These are phyloP conservation scores for Davidsoniella eucalypti DNA, from an alignment of 2,329 filamentous ascomycete species.

Conservation along the genomic window DNA sequence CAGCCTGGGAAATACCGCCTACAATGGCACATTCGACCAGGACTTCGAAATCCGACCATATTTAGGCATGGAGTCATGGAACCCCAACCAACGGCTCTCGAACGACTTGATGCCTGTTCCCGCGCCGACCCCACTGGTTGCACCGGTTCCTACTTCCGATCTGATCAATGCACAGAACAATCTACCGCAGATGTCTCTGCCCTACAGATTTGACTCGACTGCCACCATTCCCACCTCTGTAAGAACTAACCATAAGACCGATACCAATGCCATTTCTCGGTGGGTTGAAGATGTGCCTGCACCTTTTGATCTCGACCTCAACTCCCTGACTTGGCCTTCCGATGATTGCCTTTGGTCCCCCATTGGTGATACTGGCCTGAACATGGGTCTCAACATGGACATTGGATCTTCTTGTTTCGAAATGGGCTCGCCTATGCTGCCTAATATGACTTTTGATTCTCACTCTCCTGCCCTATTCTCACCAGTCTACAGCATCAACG, in stretches of 20 bases:
- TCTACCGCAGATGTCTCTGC: too few relatives aligned
- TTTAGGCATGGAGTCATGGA: not conserved
- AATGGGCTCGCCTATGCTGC: slow-evolving; percentile 5
- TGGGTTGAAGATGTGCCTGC: not conserved
- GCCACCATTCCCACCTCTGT: not conserved
- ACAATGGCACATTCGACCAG: not conserved
- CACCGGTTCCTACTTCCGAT: too few relatives aligned
- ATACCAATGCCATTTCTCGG: not conserved
- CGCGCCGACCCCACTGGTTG: too few relatives aligned
- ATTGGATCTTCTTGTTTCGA: not conserved
- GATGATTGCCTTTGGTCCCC: not conserved
- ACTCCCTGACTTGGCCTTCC: not conserved
- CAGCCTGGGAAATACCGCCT: too few relatives aligned
- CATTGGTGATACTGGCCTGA: not conserved
- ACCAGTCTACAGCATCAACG: slow-evolving; percentile 1
- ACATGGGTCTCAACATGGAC: not conserved
- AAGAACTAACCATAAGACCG: not conserved
- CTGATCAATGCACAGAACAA: too few relatives aligned
- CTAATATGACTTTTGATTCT: slow-evolving; percentile 7
- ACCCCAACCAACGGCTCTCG: not conserved
- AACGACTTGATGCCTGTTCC: not conserved
- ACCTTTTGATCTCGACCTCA: too few relatives aligned
- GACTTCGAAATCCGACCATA: slow-evolving; percentile 3
- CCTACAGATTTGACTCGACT: not conserved
- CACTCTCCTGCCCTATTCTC: slow-evolving; percentile 1